A percentile compares a stretch with the other conserved stretches of the same genome.
Conservation (phyloP, 805 yeast species). For the Starmerella vaccinii region DNA sequence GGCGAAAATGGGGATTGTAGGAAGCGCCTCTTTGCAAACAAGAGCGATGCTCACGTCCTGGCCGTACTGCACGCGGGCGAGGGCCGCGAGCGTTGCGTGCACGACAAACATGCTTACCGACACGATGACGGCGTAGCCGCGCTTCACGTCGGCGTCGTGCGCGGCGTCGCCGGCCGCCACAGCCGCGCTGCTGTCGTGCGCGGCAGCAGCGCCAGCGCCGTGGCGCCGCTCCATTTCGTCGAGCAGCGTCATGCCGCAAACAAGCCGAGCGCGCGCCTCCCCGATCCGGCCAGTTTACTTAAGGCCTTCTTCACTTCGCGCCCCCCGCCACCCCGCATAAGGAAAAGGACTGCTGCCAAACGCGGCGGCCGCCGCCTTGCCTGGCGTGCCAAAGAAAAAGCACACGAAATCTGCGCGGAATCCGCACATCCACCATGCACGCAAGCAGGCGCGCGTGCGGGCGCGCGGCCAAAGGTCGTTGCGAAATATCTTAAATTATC, state of each 20-base stretch:
- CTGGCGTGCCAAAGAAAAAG: no score
- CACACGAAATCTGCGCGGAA: no score
- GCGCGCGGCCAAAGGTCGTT: not conserved
- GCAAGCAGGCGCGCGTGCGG: no score
- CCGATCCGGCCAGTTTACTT: not conserved
- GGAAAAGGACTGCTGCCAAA: no score
- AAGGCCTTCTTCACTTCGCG: no score
- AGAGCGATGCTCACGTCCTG: slow-evolving; percentile 21
- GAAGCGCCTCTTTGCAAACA: slow-evolving; percentile 21
- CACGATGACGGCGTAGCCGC: slow-evolving; percentile 19
- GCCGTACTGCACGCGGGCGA: slow-evolving; percentile 33
- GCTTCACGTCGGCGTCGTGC: slow-evolving; percentile 2
- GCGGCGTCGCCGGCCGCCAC: not conserved
- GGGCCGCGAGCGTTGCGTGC: slow-evolving; percentile 29
- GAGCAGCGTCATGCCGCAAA: slow-evolving; percentile 11
- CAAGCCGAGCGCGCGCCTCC: not conserved
- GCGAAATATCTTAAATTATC: slow-evolving; percentile 9
- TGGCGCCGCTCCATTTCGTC: slow-evolving; percentile 16
- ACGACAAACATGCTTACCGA: slow-evolving; percentile 26
- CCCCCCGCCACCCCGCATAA: no score
- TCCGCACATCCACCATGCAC: no score
- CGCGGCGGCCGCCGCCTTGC: no score
- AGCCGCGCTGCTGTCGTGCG: not conserved
- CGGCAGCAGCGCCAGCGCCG: not conserved
- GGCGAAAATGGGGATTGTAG: slow-evolving; percentile 29